These are phyloP conservation scores for Spathaspora girioi DNA, from an alignment of 805 yeast species.

Conservation along the genomic window DNA sequence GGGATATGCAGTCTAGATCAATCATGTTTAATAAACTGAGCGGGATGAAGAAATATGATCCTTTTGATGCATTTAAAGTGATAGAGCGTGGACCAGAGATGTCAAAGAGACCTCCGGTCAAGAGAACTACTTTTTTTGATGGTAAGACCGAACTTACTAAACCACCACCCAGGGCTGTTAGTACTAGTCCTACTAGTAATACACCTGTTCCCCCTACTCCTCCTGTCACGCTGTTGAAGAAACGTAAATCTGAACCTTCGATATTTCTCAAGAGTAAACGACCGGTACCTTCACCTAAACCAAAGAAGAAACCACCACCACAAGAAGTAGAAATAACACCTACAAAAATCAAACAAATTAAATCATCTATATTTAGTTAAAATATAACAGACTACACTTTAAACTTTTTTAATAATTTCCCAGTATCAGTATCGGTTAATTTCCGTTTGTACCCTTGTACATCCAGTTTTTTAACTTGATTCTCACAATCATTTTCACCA, in stretches of 20 bases:
- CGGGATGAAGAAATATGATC: slow-evolving; percentile 15
- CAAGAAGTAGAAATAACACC: too few relatives aligned
- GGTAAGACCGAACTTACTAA: neutral
- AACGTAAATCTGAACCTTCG: slow-evolving; percentile 10
- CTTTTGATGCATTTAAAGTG: slow-evolving; percentile 24
- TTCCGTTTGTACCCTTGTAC: slow-evolving; percentile 20
- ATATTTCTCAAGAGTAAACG: slow-evolving; percentile 9
- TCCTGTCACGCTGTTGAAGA: neutral
- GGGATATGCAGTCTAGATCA: slow-evolving; percentile 32
- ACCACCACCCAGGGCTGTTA: neutral
- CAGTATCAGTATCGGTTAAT: slow-evolving; percentile 18
- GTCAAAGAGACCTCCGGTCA: neutral
- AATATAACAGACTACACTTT: too few relatives aligned
- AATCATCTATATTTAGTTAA: slow-evolving; percentile 28
- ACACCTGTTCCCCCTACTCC: neutral
- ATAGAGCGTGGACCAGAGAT: slow-evolving; percentile 1
- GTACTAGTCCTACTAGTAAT: slow-evolving; percentile 2
- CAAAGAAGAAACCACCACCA: neutral
- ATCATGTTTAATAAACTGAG: slow-evolving; percentile 24
- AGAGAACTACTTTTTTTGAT: slow-evolving; percentile 1
- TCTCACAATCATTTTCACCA: slow-evolving; percentile 18
- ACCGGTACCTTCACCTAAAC: neutral
- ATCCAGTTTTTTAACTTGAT: slow-evolving; percentile 11
- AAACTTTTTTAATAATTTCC: slow-evolving; percentile 22
- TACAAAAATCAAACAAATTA: slow-evolving; percentile 19